phyloP scores from a whole-genome alignment of 1,139 yeast genomes.

The Zhuliangozyma blackwelliae region DNA sequence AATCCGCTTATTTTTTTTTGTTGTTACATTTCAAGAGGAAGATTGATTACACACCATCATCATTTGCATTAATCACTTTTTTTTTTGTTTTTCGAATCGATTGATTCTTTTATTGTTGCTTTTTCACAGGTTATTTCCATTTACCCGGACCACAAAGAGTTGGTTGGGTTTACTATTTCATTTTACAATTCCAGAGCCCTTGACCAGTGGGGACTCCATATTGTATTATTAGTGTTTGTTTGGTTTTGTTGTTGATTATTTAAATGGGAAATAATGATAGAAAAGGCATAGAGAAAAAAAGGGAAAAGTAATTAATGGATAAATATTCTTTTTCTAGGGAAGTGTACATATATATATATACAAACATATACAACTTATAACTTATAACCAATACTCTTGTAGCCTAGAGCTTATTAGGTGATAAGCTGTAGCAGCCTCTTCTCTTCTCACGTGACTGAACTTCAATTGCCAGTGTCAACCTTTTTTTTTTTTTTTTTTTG shows the following conservation, averaged over 20 bases:
- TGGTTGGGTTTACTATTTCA: constrained; percentile 2
- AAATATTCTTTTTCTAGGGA: too few relatives aligned
- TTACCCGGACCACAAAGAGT: not conserved
- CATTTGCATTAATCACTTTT: constrained; percentile 13
- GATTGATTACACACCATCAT: not conserved
- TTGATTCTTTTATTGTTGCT: constrained; percentile 1
- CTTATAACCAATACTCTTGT: too few relatives aligned
- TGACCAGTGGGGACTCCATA: not conserved
- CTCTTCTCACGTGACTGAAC: too few relatives aligned
- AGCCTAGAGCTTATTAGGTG: too few relatives aligned
- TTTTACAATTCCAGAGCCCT: constrained; percentile 5
- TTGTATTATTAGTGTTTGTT: too few relatives aligned
- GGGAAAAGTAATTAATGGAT: too few relatives aligned
- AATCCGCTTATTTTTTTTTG: not conserved
- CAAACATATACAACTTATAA: constrained; percentile 1
- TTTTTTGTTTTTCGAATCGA: constrained; percentile 20
- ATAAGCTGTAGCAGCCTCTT: too few relatives aligned
- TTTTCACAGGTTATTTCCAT: not conserved
- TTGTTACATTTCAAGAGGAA: constrained; percentile 4
- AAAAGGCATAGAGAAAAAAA: too few relatives aligned
- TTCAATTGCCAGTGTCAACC: too few relatives aligned
- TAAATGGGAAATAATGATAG: not conserved
- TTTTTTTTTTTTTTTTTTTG: too few relatives aligned
- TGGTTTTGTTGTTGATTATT: not conserved
- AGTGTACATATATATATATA: constrained; percentile 1